These are phyloP conservation scores for Sclerotinia minor DNA, from an alignment of 2,329 filamentous ascomycete species.

Conservation along the genomic window DNA sequence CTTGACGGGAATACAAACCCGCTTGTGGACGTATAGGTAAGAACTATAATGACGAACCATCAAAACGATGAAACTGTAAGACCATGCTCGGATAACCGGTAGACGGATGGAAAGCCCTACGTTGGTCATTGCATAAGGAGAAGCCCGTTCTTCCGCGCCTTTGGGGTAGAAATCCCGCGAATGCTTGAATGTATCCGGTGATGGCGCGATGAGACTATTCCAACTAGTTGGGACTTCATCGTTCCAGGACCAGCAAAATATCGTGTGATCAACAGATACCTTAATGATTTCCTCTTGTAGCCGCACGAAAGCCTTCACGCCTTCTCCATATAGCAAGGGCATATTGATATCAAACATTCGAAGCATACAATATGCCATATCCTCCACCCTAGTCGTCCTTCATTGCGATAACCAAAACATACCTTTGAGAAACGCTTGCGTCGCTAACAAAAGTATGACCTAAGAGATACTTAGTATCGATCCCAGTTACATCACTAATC, in stretches of 20 bases:
- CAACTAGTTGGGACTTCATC: neutral
- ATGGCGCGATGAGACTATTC: neutral
- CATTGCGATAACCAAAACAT: slow-evolving; percentile 27
- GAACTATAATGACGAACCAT: neutral
- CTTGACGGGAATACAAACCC: neutral
- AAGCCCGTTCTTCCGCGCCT: neutral
- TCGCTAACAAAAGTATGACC: neutral
- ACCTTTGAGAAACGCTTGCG: slow-evolving; percentile 1
- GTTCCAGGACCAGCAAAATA: slow-evolving; percentile 1
- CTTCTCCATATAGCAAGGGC: slow-evolving; percentile 44
- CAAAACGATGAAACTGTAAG: neutral
- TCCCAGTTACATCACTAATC: neutral
- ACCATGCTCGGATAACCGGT: neutral
- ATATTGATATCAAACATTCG: slow-evolving; percentile 44
- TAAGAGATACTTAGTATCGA: neutral
- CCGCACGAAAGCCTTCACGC: slow-evolving; percentile 41
- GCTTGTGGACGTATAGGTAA: no score
- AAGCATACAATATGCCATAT: slow-evolving; percentile 43
- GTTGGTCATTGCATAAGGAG: neutral
- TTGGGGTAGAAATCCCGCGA: neutral
- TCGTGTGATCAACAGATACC: neutral
- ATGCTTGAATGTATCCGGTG: neutral
- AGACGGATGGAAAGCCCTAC: neutral
- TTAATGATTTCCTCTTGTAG: slow-evolving; percentile 43
- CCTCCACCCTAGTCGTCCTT: slow-evolving; percentile 36